Evolutionary conservation across 2,329 filamentous ascomycete genomes (phyloP), one percentile per base, ranked within the genome.

Genomic region (Sarocladiaceae sp.): DNA sequence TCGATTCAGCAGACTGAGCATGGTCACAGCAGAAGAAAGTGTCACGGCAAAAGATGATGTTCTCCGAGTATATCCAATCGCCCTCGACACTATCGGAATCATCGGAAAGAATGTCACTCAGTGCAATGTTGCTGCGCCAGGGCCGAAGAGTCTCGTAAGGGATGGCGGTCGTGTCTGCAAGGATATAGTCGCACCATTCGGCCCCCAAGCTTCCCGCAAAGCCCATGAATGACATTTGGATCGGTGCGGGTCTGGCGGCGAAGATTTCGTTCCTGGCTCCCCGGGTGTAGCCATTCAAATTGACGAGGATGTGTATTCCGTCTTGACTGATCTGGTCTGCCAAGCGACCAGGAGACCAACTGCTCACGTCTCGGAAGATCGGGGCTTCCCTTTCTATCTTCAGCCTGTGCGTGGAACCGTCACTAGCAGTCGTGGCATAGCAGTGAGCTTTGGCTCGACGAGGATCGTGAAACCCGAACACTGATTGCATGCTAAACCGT

Each of bases 161-260:
- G 44, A 98, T 83, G 1, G 93, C 89, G 1, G 85, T 91, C 42
- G 85, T 74, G 57, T 98, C 93, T 3, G 93, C 90, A 20, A 97
- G 76, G 13, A 98, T 82, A 58, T 98, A 98, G 61, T 98, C 93
- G 55, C 93, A 98, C 93, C 93, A 98, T 60, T 98, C 93, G 3
- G 93, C 93, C 5, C 93, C 93, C 1, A 98, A 70, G 0, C 91
- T 96, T 9, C 93, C 93, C 0, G 93, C 93, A 60, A 98, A 98
- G 1, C 93, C 93, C 93, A 98, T 98, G 58, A 98, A 98, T 0
- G 93, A 95, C 93, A 98, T 98, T 53, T 98, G 93, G 33, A 98
- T 88, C 0, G 93, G 93, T 2, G 90, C 89, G 13, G 93, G 88
- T 20, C 94, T 81, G 18, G 93, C 93, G 18, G 93, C 93, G 61